These are phyloP conservation scores for Closterium sp. DNA, from an alignment of 139 green algal species.

Conservation along the genomic window DNA sequence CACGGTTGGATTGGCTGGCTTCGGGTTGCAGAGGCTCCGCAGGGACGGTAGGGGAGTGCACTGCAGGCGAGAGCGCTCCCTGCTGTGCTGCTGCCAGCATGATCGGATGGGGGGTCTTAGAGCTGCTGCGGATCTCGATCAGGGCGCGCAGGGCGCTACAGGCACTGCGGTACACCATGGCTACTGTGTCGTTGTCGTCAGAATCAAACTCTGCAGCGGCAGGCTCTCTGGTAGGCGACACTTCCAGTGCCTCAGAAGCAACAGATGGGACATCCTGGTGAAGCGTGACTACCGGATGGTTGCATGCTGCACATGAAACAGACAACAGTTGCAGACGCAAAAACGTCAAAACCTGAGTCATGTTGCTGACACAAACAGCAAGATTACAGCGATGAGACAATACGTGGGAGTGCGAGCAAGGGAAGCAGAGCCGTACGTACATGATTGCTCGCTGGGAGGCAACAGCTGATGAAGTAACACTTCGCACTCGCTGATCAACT, in stretches of 20 bases:
- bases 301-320: not conserved
- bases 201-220: not conserved
- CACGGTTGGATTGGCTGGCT: not conserved
- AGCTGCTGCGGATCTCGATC: not conserved
- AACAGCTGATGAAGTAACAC: not conserved
- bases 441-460: not conserved
- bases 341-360: no score
- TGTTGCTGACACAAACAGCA: no score
- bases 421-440: not conserved
- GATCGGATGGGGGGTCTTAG: not conserved
- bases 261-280: not conserved
- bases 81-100: not conserved
- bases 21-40: not conserved
- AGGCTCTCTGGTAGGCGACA: not conserved
- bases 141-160: not conserved
- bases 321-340: no score
- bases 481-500: constrained; percentile 53
- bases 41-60: not conserved
- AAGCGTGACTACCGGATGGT: not conserved
- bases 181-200: not conserved
- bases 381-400: not conserved
- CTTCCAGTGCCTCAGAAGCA: not conserved
- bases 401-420: not conserved
- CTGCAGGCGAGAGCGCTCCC: not conserved
- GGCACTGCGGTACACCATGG: not conserved